These are phyloP conservation scores for Didymellaceae sp. DNA, from an alignment of 2,329 filamentous ascomycete species.

Conservation along the genomic window DNA sequence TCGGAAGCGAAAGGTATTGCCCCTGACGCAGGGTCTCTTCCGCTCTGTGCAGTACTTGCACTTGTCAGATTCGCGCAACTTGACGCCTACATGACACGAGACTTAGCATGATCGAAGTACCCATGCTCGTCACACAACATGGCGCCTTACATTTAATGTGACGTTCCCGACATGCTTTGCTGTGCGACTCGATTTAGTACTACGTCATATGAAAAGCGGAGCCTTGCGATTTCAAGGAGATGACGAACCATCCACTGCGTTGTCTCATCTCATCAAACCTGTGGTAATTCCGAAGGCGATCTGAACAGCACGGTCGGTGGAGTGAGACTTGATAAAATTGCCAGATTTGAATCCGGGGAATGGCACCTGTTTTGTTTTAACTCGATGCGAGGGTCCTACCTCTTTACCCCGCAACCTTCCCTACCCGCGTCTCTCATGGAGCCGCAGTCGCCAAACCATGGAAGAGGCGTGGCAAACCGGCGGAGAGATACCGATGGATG, in stretches of 20 bases:
- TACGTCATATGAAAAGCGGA: constrained; percentile 8
- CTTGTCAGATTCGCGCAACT: constrained; percentile 35
- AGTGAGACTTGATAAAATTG: constrained; percentile 17
- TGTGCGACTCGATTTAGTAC: constrained; percentile 22
- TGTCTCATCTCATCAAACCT: constrained; percentile 31
- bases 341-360: constrained; percentile 23
- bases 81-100: constrained; percentile 28
- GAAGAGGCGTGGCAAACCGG: no score
- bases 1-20: constrained; percentile 41
- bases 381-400: constrained; percentile 1
- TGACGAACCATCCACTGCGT: constrained; percentile 38
- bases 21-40: constrained; percentile 35
- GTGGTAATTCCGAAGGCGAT: constrained; percentile 5
- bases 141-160: constrained; percentile 39
- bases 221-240: not conserved
- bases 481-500: not conserved
- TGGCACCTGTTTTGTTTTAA: constrained; percentile 21
- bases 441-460: constrained; percentile 7
- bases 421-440: constrained; percentile 13
- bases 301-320: constrained; percentile 10
- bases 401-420: constrained; percentile 14
- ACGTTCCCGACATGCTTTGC: constrained; percentile 41
- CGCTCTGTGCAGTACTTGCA: constrained; percentile 42
- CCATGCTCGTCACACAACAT: constrained; percentile 3
- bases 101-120: constrained; percentile 15